phyloP scores from a whole-genome alignment of 257 asterid species.

The Nicotiana undulata region DNA sequence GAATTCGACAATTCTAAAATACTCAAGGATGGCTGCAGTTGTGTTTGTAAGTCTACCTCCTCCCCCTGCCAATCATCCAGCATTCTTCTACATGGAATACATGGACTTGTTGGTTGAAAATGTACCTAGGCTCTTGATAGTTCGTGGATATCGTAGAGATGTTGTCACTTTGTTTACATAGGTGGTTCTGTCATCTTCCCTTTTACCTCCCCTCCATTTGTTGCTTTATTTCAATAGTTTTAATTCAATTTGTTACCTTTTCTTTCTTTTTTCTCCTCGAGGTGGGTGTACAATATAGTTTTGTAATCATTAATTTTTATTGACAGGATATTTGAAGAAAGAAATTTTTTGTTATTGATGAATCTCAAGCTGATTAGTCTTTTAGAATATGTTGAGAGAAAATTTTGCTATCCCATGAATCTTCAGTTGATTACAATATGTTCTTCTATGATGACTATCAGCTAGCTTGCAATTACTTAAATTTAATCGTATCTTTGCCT shows the following conservation, averaged over 20 bases:
- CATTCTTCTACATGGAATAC: conserved; percentile 92
- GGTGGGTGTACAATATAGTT: conserved; percentile 8
- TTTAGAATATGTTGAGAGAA: not conserved
- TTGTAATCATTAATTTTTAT: not conserved
- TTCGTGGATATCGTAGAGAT: conserved; percentile 88
- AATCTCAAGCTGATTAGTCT: not conserved
- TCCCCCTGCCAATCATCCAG: conserved; percentile 86
- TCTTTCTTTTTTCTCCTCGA: not conserved
- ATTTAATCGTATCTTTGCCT: not conserved
- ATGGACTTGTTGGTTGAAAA: conserved; percentile 94
- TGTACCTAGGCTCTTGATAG: conserved; percentile 92
- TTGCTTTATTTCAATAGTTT: not conserved
- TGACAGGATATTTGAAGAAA: not conserved
- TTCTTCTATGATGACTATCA: not conserved
- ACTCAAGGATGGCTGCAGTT: conserved; percentile 97
- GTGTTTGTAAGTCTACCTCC: conserved; percentile 97
- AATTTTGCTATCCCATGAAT: not conserved
- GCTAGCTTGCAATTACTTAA: not conserved
- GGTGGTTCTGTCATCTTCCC: conserved; percentile 11
- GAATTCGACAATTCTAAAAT: conserved; percentile 67
- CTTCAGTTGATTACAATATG: not conserved
- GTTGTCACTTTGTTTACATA: conserved; percentile 94
- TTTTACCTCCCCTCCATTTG: not conserved
- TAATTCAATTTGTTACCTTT: not conserved
- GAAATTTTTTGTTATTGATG: not conserved